A percentile compares a stretch with the other conserved stretches of the same genome.
These are phyloP conservation scores for Hirsutella minnesotensis DNA, from an alignment of 2,329 filamentous ascomycete genomes.

Conservation along the genomic window DNA sequence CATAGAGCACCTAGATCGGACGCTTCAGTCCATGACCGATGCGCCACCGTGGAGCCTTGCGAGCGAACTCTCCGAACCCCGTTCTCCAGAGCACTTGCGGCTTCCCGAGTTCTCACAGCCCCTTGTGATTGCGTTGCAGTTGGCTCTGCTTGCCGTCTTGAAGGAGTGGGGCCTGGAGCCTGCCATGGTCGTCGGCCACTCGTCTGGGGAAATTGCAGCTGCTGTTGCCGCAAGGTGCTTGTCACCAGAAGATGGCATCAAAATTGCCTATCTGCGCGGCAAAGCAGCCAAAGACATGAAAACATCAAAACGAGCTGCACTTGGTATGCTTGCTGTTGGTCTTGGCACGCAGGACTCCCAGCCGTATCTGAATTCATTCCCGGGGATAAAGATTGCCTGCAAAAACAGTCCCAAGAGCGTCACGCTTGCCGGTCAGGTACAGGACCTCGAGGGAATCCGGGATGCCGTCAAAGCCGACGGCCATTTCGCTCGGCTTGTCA, in stretches of 20 bases:
- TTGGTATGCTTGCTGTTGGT: conserved; percentile 21
- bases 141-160: conserved; percentile 29
- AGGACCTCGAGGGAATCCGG: conserved; percentile 1
- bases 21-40: conserved; percentile 5
- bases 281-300: not conserved
- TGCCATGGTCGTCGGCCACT: conserved; percentile 23
- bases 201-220: conserved; percentile 27
- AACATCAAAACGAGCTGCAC: conserved; percentile 3
- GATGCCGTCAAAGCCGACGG: not conserved
- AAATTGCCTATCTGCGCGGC: conserved; percentile 14
- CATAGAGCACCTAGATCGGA: not conserved
- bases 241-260: conserved; percentile 14
- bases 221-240: conserved; percentile 22
- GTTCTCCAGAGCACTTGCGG: conserved; percentile 14
- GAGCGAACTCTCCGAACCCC: not conserved
- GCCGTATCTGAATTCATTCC: conserved; percentile 6
- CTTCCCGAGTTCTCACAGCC: conserved; percentile 34
- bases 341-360: conserved; percentile 11
- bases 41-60: conserved; percentile 16
- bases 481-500: conserved; percentile 10
- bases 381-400: conserved; percentile 5
- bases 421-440: conserved; percentile 19
- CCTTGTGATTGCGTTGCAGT: conserved; percentile 40
- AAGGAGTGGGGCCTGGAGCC: conserved; percentile 16
- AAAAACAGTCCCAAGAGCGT: conserved; percentile 35